phyloP scores from a whole-genome alignment of 148 eudicot species.

The Hydrangea macrophylla region DNA sequence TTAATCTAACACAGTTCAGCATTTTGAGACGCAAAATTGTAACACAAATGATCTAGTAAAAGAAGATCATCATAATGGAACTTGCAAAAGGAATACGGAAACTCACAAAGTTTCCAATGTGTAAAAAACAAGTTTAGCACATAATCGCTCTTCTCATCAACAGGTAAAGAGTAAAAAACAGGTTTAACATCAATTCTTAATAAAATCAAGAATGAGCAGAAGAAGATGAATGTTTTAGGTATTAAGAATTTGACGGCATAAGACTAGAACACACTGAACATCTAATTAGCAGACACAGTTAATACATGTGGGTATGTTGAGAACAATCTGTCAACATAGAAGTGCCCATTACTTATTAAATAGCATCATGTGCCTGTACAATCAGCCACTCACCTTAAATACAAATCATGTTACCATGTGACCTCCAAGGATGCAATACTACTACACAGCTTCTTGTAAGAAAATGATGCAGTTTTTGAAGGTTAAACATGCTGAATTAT shows the following conservation, averaged over 20 bases:
- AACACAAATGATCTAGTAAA: not conserved
- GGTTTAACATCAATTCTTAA: not conserved
- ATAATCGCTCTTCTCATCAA: not conserved
- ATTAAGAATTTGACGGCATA: not conserved
- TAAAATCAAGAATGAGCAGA: not conserved
- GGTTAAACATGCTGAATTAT: not conserved
- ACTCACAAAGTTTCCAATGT: not conserved
- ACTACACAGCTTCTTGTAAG: not conserved
- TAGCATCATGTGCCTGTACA: not conserved
- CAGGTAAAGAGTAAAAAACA: not conserved
- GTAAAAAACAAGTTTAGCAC: not conserved
- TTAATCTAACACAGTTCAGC: not conserved
- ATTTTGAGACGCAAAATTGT: not conserved
- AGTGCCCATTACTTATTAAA: not conserved
- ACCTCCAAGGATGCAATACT: not conserved
- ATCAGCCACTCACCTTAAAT: not conserved
- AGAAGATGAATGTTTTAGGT: not conserved
- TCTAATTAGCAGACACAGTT: not conserved
- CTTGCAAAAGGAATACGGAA: not conserved
- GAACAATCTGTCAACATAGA: not conserved
- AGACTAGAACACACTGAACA: not conserved
- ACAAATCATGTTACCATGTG: constrained; percentile 5
- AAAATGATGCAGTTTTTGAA: not conserved
- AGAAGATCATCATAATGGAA: not conserved
- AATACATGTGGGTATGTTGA: not conserved